Evolutionary conservation across 2,329 filamentous ascomycete species (phyloP), one percentile per base, ranked within the genome.

Genomic region (Grosmannia penicillata): DNA sequence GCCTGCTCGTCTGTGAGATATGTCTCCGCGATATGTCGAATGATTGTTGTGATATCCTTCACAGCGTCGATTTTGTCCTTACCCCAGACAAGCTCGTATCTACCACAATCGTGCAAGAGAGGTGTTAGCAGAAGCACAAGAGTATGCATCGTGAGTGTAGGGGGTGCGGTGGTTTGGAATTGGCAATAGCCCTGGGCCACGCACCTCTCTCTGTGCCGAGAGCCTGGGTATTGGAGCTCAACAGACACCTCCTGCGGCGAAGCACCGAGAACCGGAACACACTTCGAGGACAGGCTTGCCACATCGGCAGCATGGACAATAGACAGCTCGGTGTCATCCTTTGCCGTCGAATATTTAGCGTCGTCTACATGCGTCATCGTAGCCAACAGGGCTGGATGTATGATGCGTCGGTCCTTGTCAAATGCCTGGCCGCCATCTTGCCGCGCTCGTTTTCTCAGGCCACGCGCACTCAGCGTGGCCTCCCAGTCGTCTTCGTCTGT

Each of bases 161-260:
- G n/a, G n/a, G n/a, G n/a, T n/a, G n/a, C n/a, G n/a, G n/a, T n/a
- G n/a, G n/a, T n/a, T n/a, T n/a, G n/a, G n/a, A n/a, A n/a, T n/a
- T n/a, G n/a, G n/a, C n/a, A n/a, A n/a, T n/a, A n/a, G n/a, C n/a
- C n/a, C n/a, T n/a, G n/a, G n/a, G n/a, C n/a, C n/a, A 10, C 22
- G 27, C 49, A 59, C 53, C 49, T 45, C 40, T 58, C 56, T 27
- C 47, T 44, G 39, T 54, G 48, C 36, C 49, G 50, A 11, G 52
- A 50, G 55, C 83, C 87, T 9, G 91, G 89, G 57, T 96, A 96
- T 56, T 91, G 82, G 48, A 96, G 61, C 52, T 78, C 65, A 42
- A 93, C 72, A 10, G 58, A 61, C 7, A 76, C 65, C 41, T 74
- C 68, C 42, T 74, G 63, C 34, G 63, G 58, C 34, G 60, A 57